Conservation (phyloP, 2,329 filamentous ascomycete species). For the Calonectria pteridis region DNA sequence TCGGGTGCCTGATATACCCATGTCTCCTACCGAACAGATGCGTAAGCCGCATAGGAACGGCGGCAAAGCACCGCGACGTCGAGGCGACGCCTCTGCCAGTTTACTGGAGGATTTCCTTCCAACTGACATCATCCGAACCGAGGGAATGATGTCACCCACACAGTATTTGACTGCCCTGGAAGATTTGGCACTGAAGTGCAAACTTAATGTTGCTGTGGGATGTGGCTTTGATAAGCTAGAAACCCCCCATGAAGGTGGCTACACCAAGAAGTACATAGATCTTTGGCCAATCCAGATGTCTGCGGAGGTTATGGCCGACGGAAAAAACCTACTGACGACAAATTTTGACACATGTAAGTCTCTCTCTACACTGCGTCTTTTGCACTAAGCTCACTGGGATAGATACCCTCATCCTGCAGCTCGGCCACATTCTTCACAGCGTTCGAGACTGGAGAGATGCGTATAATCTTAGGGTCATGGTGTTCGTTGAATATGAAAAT, state of each 20-base stretch:
- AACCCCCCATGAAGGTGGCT: conserved; percentile 72
- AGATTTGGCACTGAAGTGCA: conserved; percentile 81
- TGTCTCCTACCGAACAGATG: conserved; percentile 51
- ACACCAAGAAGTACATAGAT: conserved; percentile 84
- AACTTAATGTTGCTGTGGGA: conserved; percentile 87
- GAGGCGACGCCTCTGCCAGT: conserved; percentile 67
- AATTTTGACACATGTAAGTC: conserved; percentile 89
- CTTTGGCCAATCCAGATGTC: conserved; percentile 96
- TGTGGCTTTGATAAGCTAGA: conserved; percentile 85
- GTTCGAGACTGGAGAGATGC: conserved; percentile 83
- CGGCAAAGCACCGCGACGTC: conserved; percentile 50
- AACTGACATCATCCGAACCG: conserved; percentile 76
- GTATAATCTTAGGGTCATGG: conserved; percentile 80
- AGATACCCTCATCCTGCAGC: conserved; percentile 85
- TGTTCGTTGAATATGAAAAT: conserved; percentile 90
- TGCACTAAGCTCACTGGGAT: conserved; percentile 25
- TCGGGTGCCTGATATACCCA: conserved; percentile 65
- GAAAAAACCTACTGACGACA: conserved; percentile 79
- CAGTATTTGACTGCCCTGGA: conserved; percentile 88
- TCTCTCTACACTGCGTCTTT: background rate
- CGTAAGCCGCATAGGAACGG: conserved; percentile 47
- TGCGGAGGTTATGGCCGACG: conserved; percentile 79
- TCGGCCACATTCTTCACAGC: conserved; percentile 86
- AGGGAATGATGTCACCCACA: conserved; percentile 75
- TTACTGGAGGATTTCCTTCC: conserved; percentile 72